A percentile compares a stretch with the other conserved stretches of the same genome.
Conservation (phyloP, 257 asterid genomes). For the Pogostemon cablin region DNA sequence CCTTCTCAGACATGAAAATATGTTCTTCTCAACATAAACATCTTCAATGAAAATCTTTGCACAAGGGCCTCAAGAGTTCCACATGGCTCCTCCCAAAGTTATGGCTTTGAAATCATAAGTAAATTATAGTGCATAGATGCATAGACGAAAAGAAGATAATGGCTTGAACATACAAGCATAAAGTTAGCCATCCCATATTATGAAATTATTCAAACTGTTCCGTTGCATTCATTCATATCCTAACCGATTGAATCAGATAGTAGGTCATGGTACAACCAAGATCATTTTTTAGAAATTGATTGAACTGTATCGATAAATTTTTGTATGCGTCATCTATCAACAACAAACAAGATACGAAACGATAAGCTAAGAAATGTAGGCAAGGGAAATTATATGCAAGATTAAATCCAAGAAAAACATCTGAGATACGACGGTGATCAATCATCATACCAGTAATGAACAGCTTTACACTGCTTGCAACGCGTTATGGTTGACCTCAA, state of each 20-base stretch:
- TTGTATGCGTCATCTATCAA: background rate
- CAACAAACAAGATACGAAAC: background rate
- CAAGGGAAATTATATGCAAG: constrained; percentile 15
- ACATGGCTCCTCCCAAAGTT: too few relatives aligned
- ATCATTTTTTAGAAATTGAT: background rate
- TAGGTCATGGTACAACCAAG: background rate
- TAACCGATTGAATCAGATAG: background rate
- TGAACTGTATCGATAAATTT: background rate
- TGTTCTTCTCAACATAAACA: too few relatives aligned
- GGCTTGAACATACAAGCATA: too few relatives aligned
- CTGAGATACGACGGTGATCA: constrained; percentile 5
- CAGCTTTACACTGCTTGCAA: constrained; percentile 78
- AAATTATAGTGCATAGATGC: too few relatives aligned
- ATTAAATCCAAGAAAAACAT: constrained; percentile 1
- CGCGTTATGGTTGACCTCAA: constrained; percentile 63
- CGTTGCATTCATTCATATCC: background rate
- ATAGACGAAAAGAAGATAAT: too few relatives aligned
- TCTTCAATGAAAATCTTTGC: too few relatives aligned
- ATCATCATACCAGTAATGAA: constrained; percentile 70
- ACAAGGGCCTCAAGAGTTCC: too few relatives aligned
- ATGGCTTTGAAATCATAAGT: too few relatives aligned
- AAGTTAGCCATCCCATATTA: background rate
- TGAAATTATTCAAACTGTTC: background rate
- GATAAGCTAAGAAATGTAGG: background rate
- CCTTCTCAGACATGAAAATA: too few relatives aligned